Conservation (phyloP, 2,329 filamentous ascomycete genomes). For the Amauroascus niger region DNA sequence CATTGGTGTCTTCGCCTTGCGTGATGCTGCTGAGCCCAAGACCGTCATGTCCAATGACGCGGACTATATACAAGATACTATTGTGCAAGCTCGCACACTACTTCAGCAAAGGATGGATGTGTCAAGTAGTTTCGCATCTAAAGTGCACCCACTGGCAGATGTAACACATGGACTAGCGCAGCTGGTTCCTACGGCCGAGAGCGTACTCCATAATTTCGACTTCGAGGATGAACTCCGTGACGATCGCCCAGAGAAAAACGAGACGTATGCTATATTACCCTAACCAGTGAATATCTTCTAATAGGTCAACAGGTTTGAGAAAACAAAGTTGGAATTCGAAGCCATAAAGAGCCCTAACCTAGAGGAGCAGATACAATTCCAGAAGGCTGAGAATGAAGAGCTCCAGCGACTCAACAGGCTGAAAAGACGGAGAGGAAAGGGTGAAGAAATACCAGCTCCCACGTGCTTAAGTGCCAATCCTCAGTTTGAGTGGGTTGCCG, state of each 20-base stretch:
- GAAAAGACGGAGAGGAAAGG: background rate
- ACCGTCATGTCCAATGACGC: background rate
- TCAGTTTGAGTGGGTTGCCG: background rate
- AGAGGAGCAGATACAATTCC: conserved; percentile 7
- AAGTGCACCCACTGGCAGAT: background rate
- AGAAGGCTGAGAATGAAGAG: conserved; percentile 9
- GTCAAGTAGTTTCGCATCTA: background rate
- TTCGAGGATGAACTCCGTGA: background rate
- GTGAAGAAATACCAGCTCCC: background rate
- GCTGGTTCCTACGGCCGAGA: background rate
- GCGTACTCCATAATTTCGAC: background rate
- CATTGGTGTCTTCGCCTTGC: background rate
- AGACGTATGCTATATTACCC: background rate
- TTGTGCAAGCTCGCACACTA: background rate
- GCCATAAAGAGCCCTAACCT: conserved; percentile 6
- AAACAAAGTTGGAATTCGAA: conserved; percentile 4
- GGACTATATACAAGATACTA: background rate
- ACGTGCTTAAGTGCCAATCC: background rate
- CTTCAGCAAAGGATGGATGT: conserved; percentile 5
- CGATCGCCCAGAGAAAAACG: background rate
- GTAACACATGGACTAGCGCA: background rate
- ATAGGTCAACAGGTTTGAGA: conserved; percentile 1
- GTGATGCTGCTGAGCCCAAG: background rate
- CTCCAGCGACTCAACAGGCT: background rate
- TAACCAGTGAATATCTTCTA: background rate